These are phyloP conservation scores for Pythium sp. DNA, from an alignment of 352 stramenopile genomes.

Conservation along the genomic window DNA sequence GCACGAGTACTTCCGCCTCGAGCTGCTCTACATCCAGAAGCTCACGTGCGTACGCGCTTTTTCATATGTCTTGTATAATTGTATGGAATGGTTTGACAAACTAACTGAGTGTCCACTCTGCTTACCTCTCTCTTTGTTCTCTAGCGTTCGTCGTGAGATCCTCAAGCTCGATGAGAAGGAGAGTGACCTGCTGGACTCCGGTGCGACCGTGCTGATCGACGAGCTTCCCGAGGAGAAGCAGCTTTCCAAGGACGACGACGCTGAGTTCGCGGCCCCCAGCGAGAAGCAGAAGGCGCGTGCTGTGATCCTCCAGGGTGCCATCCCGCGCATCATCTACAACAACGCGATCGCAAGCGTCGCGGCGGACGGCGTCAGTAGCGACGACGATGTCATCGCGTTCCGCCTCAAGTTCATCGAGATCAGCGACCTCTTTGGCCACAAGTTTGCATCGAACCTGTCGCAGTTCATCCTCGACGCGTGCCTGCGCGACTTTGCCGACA, in stretches of 20 bases:
- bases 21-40: slow-evolving; percentile 91
- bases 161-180: slow-evolving; percentile 60
- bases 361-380: slow-evolving; percentile 34
- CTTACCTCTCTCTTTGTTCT: not conserved
- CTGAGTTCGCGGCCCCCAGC: slow-evolving; percentile 26
- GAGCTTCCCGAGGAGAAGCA: slow-evolving; percentile 55
- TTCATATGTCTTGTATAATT: not conserved
- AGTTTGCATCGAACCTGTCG: slow-evolving; percentile 60
- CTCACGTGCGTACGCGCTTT: slow-evolving; percentile 32
- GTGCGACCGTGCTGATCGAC: slow-evolving; percentile 51
- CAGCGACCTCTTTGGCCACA: slow-evolving; percentile 63
- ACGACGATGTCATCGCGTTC: slow-evolving; percentile 34
- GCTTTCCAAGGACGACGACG: slow-evolving; percentile 24
- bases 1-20: slow-evolving; percentile 90
- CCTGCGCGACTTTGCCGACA: slow-evolving; percentile 50
- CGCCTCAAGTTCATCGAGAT: slow-evolving; percentile 77
- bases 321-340: slow-evolving; percentile 79
- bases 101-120: not conserved
- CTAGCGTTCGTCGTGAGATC: slow-evolving; percentile 70
- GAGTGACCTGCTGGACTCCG: slow-evolving; percentile 20
- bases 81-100: not conserved
- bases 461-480: slow-evolving; percentile 70
- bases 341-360: slow-evolving; percentile 66
- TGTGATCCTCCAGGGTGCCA: slow-evolving; percentile 75
- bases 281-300: slow-evolving; percentile 63